These are phyloP conservation scores for Russula lepida DNA, from an alignment of 768 basidiomycete species.

Conservation along the genomic window DNA sequence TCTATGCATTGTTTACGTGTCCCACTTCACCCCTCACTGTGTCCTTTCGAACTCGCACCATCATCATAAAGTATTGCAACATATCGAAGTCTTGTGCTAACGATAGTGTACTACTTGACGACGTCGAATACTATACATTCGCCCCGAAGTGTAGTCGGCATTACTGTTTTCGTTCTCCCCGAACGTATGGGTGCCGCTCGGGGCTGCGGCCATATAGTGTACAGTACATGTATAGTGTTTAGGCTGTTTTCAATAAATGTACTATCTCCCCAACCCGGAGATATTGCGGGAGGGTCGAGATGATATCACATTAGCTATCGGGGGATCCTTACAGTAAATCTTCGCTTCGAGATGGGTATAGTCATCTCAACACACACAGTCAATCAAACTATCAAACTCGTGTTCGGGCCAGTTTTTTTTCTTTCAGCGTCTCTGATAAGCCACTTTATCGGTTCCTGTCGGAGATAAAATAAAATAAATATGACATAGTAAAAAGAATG, in stretches of 20 bases:
- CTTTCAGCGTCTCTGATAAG: background rate
- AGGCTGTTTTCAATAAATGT: background rate
- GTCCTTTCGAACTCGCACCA: background rate
- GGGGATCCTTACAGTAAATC: background rate
- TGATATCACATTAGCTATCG: background rate
- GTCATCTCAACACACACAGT: background rate
- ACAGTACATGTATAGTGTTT: background rate
- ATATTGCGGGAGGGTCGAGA: background rate
- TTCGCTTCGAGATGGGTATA: background rate
- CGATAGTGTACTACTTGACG: conserved; percentile 13
- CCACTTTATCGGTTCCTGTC: background rate
- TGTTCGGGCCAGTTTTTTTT: background rate
- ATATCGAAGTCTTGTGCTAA: conserved; percentile 11
- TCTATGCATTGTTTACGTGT: conserved; percentile 13
- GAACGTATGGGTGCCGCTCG: background rate
- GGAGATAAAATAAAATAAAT: background rate
- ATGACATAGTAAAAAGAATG: background rate
- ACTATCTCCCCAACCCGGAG: background rate
- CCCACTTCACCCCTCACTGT: conserved; percentile 5
- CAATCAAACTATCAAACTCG: background rate
- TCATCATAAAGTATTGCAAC: conserved; percentile 16
- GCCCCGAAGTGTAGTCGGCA: background rate
- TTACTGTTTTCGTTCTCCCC: background rate
- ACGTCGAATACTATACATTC: conserved; percentile 8
- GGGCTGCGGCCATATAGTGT: background rate